Evolutionary conservation across 768 basidiomycete species (phyloP).

Genomic region (Lactifluus hygrophoroides): DNA sequence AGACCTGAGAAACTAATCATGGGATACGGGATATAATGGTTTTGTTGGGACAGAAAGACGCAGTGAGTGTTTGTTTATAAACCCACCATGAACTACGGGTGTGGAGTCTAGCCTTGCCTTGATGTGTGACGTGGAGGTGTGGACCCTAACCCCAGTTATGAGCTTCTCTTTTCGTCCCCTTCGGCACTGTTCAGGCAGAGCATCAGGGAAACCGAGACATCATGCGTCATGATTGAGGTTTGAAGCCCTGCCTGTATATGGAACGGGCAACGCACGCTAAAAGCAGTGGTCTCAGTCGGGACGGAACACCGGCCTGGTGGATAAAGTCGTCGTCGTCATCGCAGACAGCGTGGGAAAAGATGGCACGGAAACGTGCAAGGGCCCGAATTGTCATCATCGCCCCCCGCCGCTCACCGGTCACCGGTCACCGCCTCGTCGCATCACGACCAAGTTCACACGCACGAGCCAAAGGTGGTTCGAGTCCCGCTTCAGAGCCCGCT

Average conservation of each 20-base stretch:
- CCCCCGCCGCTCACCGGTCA: background rate
- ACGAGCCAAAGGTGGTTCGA: constrained; percentile 19
- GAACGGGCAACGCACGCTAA: background rate
- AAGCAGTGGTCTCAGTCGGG: background rate
- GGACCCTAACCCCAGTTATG: constrained; percentile 14
- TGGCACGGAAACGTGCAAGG: background rate
- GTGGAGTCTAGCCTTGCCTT: constrained; percentile 10
- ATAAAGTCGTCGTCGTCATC: background rate
- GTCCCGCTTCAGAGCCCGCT: constrained; percentile 21
- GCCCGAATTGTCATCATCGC: constrained; percentile 1
- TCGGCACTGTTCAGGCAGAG: background rate
- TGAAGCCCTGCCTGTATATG: background rate
- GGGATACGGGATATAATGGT: constrained; percentile 30
- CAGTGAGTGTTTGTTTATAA: constrained; percentile 1
- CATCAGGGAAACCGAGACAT: background rate
- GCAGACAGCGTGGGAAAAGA: too few species aligned
- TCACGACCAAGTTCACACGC: constrained; percentile 19
- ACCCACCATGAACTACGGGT: constrained; percentile 3
- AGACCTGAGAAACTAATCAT: constrained; percentile 79
- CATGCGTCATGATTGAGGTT: background rate
- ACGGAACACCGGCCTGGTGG: background rate
- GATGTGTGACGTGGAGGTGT: constrained; percentile 1
- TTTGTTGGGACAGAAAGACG: constrained; percentile 6
- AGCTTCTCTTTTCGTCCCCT: background rate
- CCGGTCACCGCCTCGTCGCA: constrained; percentile 3